Conservation (phyloP, 2,329 filamentous ascomycete species). For the Exophiala oligosperma region DNA sequence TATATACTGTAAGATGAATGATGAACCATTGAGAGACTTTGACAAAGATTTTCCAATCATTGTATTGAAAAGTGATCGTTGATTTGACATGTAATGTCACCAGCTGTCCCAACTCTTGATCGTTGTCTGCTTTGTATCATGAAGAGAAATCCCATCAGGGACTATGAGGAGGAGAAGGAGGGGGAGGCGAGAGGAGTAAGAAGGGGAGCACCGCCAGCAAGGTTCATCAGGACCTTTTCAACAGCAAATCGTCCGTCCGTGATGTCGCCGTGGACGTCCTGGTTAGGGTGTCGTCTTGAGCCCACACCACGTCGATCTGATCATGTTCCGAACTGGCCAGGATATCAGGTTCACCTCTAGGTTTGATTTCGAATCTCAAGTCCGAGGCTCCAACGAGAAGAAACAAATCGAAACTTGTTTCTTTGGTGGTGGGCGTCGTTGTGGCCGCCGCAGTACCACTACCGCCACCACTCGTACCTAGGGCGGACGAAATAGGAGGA, state of each 20-base stretch:
- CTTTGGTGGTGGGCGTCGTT: not conserved
- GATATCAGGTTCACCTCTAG: not conserved
- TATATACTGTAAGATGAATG: not conserved
- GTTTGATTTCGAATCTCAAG: not conserved
- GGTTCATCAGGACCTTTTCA: not conserved
- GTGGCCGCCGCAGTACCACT: not conserved
- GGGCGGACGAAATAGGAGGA: not conserved
- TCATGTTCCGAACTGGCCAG: not conserved
- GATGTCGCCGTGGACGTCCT: not conserved
- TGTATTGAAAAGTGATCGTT: not conserved
- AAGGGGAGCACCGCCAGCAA: too few relatives aligned
- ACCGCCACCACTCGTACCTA: not conserved
- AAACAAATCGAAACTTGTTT: not conserved
- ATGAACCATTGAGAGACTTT: not conserved
- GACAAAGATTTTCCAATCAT: not conserved
- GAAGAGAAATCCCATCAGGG: too few relatives aligned
- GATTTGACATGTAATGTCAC: not conserved
- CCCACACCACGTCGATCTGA: not conserved
- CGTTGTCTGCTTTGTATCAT: too few relatives aligned
- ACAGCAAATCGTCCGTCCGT: not conserved
- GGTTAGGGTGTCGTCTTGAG: not conserved
- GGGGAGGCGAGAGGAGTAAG: too few relatives aligned
- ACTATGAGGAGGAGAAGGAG: too few relatives aligned
- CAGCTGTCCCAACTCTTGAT: too few relatives aligned
- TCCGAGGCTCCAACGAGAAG: not conserved